phyloP scores from a whole-genome alignment of 1,139 yeast species.

The Pichia norvegensis region DNA sequence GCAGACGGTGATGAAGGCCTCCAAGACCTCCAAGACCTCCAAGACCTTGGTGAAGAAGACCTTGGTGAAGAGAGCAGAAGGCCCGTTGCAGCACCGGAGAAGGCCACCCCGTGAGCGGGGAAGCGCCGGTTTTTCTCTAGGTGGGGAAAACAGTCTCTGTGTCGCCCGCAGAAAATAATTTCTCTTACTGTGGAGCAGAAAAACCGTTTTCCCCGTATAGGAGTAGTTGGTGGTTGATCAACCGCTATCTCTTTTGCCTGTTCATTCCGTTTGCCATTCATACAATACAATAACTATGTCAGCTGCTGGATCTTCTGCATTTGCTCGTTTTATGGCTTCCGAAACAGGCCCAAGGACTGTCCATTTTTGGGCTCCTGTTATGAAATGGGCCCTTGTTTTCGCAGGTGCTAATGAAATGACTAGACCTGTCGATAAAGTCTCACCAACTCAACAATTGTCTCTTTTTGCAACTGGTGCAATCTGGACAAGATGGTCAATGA shows the following conservation, averaged over 20 bases:
- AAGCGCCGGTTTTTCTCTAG: too few species aligned
- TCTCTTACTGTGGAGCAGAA: too few species aligned
- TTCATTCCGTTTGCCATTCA: too few species aligned
- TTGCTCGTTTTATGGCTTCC: conserved; percentile 65
- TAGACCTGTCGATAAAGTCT: conserved; percentile 86
- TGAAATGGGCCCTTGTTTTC: conserved; percentile 79
- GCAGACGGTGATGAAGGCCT: not conserved
- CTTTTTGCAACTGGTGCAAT: conserved; percentile 86
- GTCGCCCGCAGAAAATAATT: too few species aligned
- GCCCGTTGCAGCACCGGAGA: too few species aligned
- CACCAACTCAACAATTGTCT: conserved; percentile 90
- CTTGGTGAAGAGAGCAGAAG: too few species aligned
- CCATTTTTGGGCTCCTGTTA: conserved; percentile 80
- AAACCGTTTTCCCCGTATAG: too few species aligned
- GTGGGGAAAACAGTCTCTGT: too few species aligned
- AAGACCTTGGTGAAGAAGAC: too few species aligned
- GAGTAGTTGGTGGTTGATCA: too few species aligned
- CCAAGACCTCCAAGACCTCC: not conserved
- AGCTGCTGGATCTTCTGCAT: conserved; percentile 32
- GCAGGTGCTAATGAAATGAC: conserved; percentile 84
- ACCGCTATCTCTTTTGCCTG: too few species aligned
- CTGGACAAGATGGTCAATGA: conserved; percentile 98
- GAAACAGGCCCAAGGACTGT: conserved; percentile 94
- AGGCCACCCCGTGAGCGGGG: too few species aligned
- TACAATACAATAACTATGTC: not conserved